Evolutionary conservation across 139 green algal genomes (phyloP), one percentile per base, ranked within the genome.

Genomic region (Chlamydomonas applanata): DNA sequence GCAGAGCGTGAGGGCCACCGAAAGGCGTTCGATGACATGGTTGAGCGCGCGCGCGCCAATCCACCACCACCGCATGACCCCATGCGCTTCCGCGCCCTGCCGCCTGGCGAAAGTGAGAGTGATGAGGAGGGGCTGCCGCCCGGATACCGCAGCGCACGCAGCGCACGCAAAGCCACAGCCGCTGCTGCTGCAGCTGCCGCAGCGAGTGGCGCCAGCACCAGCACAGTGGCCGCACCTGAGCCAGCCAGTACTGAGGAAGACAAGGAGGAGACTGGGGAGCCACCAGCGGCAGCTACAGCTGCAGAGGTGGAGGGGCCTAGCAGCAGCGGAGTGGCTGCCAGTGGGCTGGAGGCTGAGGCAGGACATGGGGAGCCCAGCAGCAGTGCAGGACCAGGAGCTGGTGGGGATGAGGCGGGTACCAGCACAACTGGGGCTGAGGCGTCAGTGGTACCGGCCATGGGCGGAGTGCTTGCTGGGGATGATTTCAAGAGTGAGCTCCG

Each of bases 21-120:
- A 0, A 33, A 84, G 16, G 73, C 70, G 0, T 94, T 94, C 73
- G 81, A 93, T 54, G 79, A 83, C 14, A 92, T 94, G 85, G 83
- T 94, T 33, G 82, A 77, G 68, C 56, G 74, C 19, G 86, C 86
- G 17, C 60, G 62, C 0, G 69, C 73, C 25, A 77, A 77, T 25
- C 86, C 86, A 13, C 79, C 77, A 54, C 24, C 46, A 34, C 84
- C 82, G 4, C 77, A 81, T 25, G 83, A 91, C 72, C 85, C 83
- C 65, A 90, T 93, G 86, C 80, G 83, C 64, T 93, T 91, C 71
- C 60, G 86, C 22, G 88, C 85, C 0, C 71, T 89, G 69, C 83
- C 81, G 4, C 79, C 78, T 22, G 78, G 78, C 45, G 84, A 92
- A 54, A 89, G 81, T 33, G 87, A 90, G 19, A 87, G 76, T 60